Evolutionary conservation across 352 stramenopile genomes (phyloP).

Genomic region (Globisporangium sylvaticum): DNA sequence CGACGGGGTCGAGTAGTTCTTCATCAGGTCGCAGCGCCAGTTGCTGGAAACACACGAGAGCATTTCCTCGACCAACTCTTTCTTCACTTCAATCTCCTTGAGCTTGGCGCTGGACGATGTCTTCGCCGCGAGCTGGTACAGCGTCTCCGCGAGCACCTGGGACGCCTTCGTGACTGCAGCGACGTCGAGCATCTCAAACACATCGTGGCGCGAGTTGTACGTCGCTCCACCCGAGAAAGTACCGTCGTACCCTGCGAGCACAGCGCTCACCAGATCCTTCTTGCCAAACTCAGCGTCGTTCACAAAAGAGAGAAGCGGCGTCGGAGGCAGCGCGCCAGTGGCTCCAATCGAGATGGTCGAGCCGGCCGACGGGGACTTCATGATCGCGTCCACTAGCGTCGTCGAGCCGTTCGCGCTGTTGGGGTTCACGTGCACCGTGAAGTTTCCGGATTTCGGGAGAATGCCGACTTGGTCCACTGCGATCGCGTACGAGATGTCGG

Average conservation of each 20-base stretch:
- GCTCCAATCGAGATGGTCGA: slow-evolving; percentile 29
- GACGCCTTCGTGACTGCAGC: slow-evolving; percentile 54
- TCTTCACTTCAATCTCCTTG: slow-evolving; percentile 46
- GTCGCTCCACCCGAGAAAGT: slow-evolving; percentile 37
- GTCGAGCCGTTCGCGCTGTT: slow-evolving; percentile 32
- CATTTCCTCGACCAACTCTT: slow-evolving; percentile 49
- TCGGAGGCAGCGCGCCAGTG: slow-evolving; percentile 49
- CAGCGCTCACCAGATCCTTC: slow-evolving; percentile 51
- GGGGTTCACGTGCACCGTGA: slow-evolving; percentile 70
- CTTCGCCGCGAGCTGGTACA: slow-evolving; percentile 59
- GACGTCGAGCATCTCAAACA: slow-evolving; percentile 40
- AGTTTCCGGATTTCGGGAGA: slow-evolving; percentile 44
- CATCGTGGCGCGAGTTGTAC: slow-evolving; percentile 73
- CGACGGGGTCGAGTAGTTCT: slow-evolving; percentile 54
- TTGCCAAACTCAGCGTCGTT: slow-evolving; percentile 67
- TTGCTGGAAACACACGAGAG: slow-evolving; percentile 54
- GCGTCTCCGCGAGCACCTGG: slow-evolving; percentile 66
- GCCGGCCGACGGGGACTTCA: slow-evolving; percentile 41
- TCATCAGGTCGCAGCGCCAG: slow-evolving; percentile 75
- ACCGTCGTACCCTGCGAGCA: slow-evolving; percentile 66
- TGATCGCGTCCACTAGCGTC: slow-evolving; percentile 45
- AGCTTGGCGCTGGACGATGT: slow-evolving; percentile 40
- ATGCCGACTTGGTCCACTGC: slow-evolving; percentile 76
- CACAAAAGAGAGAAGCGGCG: slow-evolving; percentile 67
- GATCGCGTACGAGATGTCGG: slow-evolving; percentile 65